Conservation (phyloP, 169 alveolate species). For the Cryptosporidium parvum region DNA sequence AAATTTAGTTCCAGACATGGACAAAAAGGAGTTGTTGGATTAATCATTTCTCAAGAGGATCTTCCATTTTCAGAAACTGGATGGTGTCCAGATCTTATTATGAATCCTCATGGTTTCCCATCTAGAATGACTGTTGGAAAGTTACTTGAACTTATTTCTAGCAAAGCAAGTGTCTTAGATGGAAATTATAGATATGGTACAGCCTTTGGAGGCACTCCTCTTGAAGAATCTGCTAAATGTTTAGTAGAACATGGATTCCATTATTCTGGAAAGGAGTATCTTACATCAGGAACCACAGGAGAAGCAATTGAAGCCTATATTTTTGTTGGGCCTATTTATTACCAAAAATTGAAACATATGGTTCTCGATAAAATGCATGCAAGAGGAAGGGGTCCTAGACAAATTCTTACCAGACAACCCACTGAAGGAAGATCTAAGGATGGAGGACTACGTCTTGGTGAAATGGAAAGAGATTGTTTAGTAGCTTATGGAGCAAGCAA, state of each 20-base stretch:
- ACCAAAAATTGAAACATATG: slow-evolving; percentile 99
- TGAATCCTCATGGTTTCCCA: slow-evolving; percentile 99
- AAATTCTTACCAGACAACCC: slow-evolving; percentile 98
- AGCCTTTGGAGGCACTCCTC: slow-evolving; percentile 96
- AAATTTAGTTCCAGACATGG: slow-evolving; percentile 99
- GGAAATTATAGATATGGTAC: slow-evolving; percentile 98
- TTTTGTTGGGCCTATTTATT: slow-evolving; percentile 98
- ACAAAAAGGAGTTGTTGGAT: slow-evolving; percentile 99
- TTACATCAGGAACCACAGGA: slow-evolving; percentile 99
- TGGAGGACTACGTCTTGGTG: slow-evolving; percentile 99
- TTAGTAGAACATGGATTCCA: slow-evolving; percentile 95
- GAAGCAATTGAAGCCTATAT: slow-evolving; percentile 96
- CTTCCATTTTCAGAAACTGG: slow-evolving; percentile 99
- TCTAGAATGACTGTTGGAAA: slow-evolving; percentile 99
- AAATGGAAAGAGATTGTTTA: slow-evolving; percentile 99
- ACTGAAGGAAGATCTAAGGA: slow-evolving; percentile 99
- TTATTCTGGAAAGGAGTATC: slow-evolving; percentile 91
- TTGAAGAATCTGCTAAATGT: slow-evolving; percentile 91
- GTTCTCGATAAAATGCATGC: slow-evolving; percentile 99
- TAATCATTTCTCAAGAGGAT: slow-evolving; percentile 96
- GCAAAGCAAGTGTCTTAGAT: slow-evolving; percentile 95
- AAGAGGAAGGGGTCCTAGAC: slow-evolving; percentile 99
- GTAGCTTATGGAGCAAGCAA: slow-evolving; percentile 99
- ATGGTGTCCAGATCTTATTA: slow-evolving; percentile 99
- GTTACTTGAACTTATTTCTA: slow-evolving; percentile 95